These are phyloP conservation scores for Athelia psychrophila DNA, from an alignment of 1,284 basidiomycete species.

Conservation along the genomic window DNA sequence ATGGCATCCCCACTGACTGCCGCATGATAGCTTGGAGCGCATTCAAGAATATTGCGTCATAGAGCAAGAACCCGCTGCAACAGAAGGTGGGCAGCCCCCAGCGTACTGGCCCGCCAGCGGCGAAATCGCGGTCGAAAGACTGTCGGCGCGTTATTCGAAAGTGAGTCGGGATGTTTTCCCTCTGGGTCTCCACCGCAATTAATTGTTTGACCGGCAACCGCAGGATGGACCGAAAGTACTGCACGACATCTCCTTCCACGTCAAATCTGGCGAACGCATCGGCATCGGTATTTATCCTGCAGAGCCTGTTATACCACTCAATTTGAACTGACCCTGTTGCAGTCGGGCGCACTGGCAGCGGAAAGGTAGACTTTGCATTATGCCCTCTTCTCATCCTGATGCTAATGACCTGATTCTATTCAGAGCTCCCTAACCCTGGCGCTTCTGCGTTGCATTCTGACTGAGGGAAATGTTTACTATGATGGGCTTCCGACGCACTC, in stretches of 20 bases:
- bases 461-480: conserved; percentile 53
- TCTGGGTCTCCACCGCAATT: too few species aligned
- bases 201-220: too few species aligned
- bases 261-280: conserved; percentile 59
- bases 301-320: too few species aligned
- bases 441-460: conserved; percentile 54
- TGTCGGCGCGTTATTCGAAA: conserved; percentile 35
- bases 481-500: conserved; percentile 42
- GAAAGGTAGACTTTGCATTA: conserved; percentile 65
- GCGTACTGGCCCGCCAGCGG: conserved; percentile 81
- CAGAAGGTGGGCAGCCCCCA: conserved; percentile 54
- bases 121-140: conserved; percentile 56
- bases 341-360: conserved; percentile 78
- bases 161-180: conserved; percentile 40
- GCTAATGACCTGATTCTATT: conserved; percentile 32
- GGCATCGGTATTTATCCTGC: conserved; percentile 42
- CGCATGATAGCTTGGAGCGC: conserved; percentile 57
- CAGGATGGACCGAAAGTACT: conserved; percentile 47
- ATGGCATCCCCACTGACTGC: too few species aligned
- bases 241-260: conserved; percentile 50
- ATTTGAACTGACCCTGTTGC: not conserved
- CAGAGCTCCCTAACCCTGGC: conserved; percentile 50
- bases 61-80: conserved; percentile 64
- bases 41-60: conserved; percentile 71
- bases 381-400: not conserved